Evolutionary conservation across 2,329 filamentous ascomycete genomes (phyloP), one percentile per base, ranked within the genome.

Genomic region (Cladosporium sp.): DNA sequence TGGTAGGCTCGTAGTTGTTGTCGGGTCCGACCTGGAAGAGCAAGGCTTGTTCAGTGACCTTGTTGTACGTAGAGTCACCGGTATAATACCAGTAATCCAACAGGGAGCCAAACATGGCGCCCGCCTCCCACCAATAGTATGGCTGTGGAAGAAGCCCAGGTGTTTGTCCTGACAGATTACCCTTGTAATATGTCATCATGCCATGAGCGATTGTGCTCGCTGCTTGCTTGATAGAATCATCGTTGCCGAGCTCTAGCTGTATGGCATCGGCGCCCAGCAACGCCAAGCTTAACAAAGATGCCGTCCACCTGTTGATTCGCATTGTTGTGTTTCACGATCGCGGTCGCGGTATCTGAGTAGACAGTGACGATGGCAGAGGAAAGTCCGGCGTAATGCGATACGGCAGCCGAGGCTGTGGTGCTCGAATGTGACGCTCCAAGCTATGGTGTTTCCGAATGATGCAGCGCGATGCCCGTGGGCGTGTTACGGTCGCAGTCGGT

Each of bases 91-190:
- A 85, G 66, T 88, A 88, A 66, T 88, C 83, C 34, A 88, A 73
- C 58, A 86, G 71, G 1, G 82, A 80, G 54, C 83, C 82, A 76
- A 85, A 86, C 70, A 89, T 68, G 43, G 61, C 65, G 22, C 65
- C 66, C 18, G 80, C 80, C 64, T 88, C 81, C 85, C 84, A 88
- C 85, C 85, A 89, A 73, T 87, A 88, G 64, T 85, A 85, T 22
- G 48, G 48, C 18, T 74, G 66, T 2, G 83, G 81, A 22, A 90
- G 70, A 48, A 78, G 68, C 32, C 79, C 79, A 7, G 76, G 77
- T 19, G 73, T 73, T 8, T 71, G 68, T 13, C 75, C 76, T 1
- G 76, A 72, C 41, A 71, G 58, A 51, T 81, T 78, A n/a, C 79
- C 79, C 36, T 66, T 68, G 60, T 82, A 82, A 56, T 73, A 77